Conservation (phyloP, 176 grass and related monocot genomes). For the Thalia dealbata region DNA sequence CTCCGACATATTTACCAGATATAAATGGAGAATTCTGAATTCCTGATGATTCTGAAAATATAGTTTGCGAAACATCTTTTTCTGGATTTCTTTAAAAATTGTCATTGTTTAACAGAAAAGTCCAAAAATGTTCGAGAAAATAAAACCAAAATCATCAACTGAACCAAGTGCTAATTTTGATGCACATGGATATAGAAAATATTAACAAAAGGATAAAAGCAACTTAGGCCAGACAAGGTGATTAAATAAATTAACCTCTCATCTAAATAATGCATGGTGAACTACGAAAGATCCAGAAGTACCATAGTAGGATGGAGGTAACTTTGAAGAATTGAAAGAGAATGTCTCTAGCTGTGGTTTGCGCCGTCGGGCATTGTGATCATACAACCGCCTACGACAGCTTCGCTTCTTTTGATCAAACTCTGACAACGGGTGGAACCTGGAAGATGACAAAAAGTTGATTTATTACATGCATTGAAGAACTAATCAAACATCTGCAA, state of each 20-base stretch:
- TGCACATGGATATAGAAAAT: background rate
- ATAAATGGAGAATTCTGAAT: background rate
- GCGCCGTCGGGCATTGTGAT: slow-evolving; percentile 17
- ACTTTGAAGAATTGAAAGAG: slow-evolving; percentile 6
- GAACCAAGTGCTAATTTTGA: background rate
- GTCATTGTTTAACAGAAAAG: background rate
- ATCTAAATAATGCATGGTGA: background rate
- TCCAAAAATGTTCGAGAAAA: background rate
- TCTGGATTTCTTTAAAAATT: background rate
- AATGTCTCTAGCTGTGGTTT: slow-evolving; percentile 10
- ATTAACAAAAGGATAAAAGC: background rate
- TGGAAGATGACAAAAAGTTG: background rate
- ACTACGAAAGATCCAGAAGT: background rate
- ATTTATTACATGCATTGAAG: background rate
- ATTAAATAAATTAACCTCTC: background rate
- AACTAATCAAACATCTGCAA: background rate
- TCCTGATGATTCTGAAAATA: background rate
- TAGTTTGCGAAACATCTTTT: background rate
- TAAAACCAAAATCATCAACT: background rate
- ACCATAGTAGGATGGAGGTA: background rate
- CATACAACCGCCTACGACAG: slow-evolving; percentile 9
- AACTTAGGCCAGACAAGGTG: background rate
- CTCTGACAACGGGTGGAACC: slow-evolving; percentile 17
- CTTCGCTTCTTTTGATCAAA: slow-evolving; percentile 22
- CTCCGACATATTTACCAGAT: too few relatives aligned